A percentile compares a stretch with the other conserved stretches of the same genome.
phyloP scores from a whole-genome alignment of 2,329 filamentous ascomycete genomes.

The Aspergillus texensis region DNA sequence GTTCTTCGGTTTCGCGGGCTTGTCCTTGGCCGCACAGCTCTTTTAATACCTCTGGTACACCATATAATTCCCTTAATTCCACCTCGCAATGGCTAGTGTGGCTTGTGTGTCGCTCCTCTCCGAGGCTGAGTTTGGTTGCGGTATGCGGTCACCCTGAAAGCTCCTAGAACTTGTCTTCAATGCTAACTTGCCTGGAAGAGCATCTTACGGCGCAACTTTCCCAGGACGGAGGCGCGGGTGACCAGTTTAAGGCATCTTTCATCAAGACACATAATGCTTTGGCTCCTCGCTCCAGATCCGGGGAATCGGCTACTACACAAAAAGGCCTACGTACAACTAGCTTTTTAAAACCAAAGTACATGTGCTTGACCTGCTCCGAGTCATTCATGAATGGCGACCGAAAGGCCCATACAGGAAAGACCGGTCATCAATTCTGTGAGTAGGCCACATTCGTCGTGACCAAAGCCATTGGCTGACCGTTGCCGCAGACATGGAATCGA shows the following conservation, averaged over 20 bases:
- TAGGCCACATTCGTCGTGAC: not conserved
- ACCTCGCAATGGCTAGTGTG: constrained; percentile 36
- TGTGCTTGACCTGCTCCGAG: constrained; percentile 42
- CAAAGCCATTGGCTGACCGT: constrained; percentile 11
- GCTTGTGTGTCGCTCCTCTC: constrained; percentile 36
- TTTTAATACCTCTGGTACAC: not conserved
- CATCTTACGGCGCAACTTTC: constrained; percentile 40
- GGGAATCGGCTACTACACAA: constrained; percentile 21
- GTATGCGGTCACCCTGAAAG: constrained; percentile 30
- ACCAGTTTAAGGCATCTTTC: constrained; percentile 39
- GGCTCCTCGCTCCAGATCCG: constrained; percentile 30
- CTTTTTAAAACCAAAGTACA: constrained; percentile 43
- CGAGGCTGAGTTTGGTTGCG: constrained; percentile 45
- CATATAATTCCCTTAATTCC: not conserved
- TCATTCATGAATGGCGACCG: constrained; percentile 35
- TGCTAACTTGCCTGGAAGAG: constrained; percentile 33
- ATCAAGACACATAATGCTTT: constrained; percentile 35
- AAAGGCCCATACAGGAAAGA: constrained; percentile 39
- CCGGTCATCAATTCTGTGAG: constrained; percentile 47
- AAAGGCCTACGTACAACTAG: constrained; percentile 26
- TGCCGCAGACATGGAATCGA: constrained; percentile 43
- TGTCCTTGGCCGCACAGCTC: not conserved
- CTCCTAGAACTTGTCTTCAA: constrained; percentile 4
- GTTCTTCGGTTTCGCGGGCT: not conserved
- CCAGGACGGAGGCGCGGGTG: constrained; percentile 35